Percentiles rank a stretch among this genome's conserved stretches.
Evolutionary conservation across 345 rosid species (phyloP).

Genomic region (Salix arbutifolia): DNA sequence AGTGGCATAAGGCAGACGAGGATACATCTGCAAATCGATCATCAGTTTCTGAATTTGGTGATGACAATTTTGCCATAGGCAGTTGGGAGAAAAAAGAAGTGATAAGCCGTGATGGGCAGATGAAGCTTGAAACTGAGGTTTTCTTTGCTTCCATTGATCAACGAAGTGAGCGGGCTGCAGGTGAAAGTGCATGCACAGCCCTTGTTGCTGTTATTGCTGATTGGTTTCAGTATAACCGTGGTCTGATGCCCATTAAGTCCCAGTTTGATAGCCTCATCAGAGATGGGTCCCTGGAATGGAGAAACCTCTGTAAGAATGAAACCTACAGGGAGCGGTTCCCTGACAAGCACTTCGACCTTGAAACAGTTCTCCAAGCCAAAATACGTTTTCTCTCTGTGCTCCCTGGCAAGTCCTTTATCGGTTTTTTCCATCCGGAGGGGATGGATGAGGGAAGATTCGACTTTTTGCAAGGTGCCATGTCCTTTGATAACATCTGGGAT

Average conservation of each 20-base stretch:
- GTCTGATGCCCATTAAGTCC: slow-evolving; percentile 84
- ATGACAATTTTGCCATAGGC: slow-evolving; percentile 82
- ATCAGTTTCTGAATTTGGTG: slow-evolving; percentile 84
- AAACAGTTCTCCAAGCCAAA: slow-evolving; percentile 84
- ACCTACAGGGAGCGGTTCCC: slow-evolving; percentile 67
- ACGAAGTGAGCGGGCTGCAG: slow-evolving; percentile 87
- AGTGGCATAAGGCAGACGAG: slow-evolving; percentile 70
- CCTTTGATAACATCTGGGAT: slow-evolving; percentile 93
- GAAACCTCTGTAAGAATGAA: slow-evolving; percentile 79
- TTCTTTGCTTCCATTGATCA: slow-evolving; percentile 96
- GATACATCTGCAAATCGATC: slow-evolving; percentile 55
- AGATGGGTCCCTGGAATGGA: slow-evolving; percentile 94
- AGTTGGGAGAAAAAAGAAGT: slow-evolving; percentile 84
- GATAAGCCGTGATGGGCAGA: slow-evolving; percentile 75
- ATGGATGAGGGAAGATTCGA: slow-evolving; percentile 67
- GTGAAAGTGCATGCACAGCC: slow-evolving; percentile 94
- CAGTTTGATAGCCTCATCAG: slow-evolving; percentile 85
- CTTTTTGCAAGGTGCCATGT: slow-evolving; percentile 82
- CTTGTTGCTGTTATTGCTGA: slow-evolving; percentile 92
- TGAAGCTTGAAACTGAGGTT: slow-evolving; percentile 71
- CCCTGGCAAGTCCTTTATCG: slow-evolving; percentile 74
- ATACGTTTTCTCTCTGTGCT: slow-evolving; percentile 62
- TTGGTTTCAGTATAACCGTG: slow-evolving; percentile 78
- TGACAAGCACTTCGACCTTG: slow-evolving; percentile 94
- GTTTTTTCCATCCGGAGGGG: slow-evolving; percentile 89